phyloP scores from a whole-genome alignment of 2,329 filamentous ascomycete genomes.

The Colletotrichum karsti region DNA sequence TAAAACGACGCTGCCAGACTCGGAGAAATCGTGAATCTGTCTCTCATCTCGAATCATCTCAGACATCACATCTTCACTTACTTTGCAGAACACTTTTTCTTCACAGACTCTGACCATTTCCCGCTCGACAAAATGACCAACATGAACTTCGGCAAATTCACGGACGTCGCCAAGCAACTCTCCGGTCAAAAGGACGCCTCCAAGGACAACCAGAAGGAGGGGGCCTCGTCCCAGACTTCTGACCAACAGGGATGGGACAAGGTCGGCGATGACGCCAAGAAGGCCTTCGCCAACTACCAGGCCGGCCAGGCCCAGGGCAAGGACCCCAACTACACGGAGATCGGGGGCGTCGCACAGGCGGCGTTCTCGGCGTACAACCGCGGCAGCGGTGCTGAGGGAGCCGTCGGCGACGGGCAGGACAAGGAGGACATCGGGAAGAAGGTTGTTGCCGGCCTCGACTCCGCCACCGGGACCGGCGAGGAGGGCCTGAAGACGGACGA shows the following conservation, averaged over 20 bases:
- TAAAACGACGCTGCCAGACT: no score
- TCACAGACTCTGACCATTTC: background rate
- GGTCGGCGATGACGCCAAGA: slow-evolving; percentile 24
- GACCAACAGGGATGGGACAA: slow-evolving; percentile 17
- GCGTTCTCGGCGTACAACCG: slow-evolving; percentile 38
- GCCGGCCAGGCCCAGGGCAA: slow-evolving; percentile 19
- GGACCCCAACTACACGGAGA: slow-evolving; percentile 23
- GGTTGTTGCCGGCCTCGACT: background rate
- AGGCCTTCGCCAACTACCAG: slow-evolving; percentile 25
- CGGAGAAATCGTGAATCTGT: no score
- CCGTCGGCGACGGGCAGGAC: slow-evolving; percentile 10
- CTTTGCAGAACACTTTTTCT: background rate
- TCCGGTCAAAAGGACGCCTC: slow-evolving; percentile 23
- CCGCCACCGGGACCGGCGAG: no score
- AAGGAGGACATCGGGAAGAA: slow-evolving; percentile 24
- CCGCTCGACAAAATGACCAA: background rate
- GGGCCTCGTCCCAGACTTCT: background rate
- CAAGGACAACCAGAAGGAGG: slow-evolving; percentile 12
- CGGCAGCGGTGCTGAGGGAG: slow-evolving; percentile 27
- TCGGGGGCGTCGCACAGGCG: slow-evolving; percentile 30
- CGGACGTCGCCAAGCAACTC: slow-evolving; percentile 32
- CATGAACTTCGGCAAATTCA: slow-evolving; percentile 37
- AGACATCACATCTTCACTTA: background rate
- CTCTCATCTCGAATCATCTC: background rate
- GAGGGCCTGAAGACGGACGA: background rate